Base-by-base conservation (phyloP, 805 yeast genomes). In the Candida germanica region DNA sequence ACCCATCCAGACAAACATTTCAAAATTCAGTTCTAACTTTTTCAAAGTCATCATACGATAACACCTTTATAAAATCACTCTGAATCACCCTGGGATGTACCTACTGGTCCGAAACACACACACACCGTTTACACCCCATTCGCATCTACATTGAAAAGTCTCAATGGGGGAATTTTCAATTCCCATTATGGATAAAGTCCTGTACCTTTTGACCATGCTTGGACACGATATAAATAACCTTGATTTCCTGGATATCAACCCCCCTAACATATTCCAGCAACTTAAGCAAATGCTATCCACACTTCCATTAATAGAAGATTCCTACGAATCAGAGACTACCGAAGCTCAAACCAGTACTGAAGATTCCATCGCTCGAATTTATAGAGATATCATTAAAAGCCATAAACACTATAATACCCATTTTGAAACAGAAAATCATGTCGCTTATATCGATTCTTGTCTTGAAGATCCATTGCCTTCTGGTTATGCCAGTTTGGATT, bases 401-500 rank as follows among this genome's bases (percentile, higher is more conserved):
- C 42, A 26, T 24, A 43, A 18, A 26, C 43, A 33, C 43, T 33
- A 29, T 23, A 37, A 35, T 6, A 35, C 40, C 9, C 34, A 37
- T 18, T 50, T 52, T 19, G 38, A 48, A 25, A 54, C 50, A 23
- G 54, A 54, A 4, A 42, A 46, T 1, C 88, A 83, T 50, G 36
- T 53, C 7, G 41, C 44, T 33, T 83, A 69, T 49, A 56, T 77
- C 10, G 56, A 62, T 14, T 39, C 51, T n/a, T 61, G 65, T 13
- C 58, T 7, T 52, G 30, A 13, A 21, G 27, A 58, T 8, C 61
- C 70, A 12, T 64, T 84, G 18, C 84, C 88, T 0, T 44, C 60
- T 2, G 62, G 56, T 6, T 82, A 73, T 54, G 53, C 58, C 3
- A 71, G 72, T 0, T 65, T 87, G 31, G 97, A 91, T 58, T 93